Conservation (phyloP, 176 grass and related monocot species). For the Eleusine indica region DNA sequence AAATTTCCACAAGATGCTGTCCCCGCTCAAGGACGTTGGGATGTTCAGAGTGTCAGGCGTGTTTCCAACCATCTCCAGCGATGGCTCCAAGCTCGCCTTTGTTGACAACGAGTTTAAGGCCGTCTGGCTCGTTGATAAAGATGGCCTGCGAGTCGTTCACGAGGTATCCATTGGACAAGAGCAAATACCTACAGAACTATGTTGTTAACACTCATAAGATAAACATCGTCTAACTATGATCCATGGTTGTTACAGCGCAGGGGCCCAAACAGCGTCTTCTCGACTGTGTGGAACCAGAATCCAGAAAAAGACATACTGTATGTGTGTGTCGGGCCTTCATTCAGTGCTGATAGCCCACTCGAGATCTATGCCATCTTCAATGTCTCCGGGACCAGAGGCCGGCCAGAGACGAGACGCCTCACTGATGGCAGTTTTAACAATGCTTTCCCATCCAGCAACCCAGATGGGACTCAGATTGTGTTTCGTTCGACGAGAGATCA, state of each 20-base stretch:
- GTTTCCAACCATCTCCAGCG: conserved; percentile 48
- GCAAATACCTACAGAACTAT: too few relatives aligned
- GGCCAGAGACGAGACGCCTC: not conserved
- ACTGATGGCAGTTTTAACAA: not conserved
- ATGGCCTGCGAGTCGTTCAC: conserved; percentile 22
- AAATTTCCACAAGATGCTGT: conserved; percentile 35
- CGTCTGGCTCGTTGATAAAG: conserved; percentile 39
- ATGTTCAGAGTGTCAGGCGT: conserved; percentile 41
- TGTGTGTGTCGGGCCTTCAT: not conserved
- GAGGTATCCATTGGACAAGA: not conserved
- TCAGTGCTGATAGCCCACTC: not conserved
- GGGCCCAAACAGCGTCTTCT: conserved; percentile 19
- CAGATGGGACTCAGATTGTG: conserved; percentile 10
- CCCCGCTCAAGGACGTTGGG: not conserved
- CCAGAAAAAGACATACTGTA: conserved; percentile 26
- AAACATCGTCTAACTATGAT: not conserved
- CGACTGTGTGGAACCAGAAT: conserved; percentile 49
- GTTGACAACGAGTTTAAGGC: conserved; percentile 59
- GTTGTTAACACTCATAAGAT: too few relatives aligned
- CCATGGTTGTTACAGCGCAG: not conserved
- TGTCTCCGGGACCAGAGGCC: not conserved
- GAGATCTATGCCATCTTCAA: conserved; percentile 14
- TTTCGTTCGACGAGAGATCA: conserved; percentile 45
- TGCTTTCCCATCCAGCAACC: conserved; percentile 34
- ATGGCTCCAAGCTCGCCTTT: conserved; percentile 46